Conservation (phyloP, 2,329 filamentous ascomycete genomes). For the Domatiomyces catenatus region DNA sequence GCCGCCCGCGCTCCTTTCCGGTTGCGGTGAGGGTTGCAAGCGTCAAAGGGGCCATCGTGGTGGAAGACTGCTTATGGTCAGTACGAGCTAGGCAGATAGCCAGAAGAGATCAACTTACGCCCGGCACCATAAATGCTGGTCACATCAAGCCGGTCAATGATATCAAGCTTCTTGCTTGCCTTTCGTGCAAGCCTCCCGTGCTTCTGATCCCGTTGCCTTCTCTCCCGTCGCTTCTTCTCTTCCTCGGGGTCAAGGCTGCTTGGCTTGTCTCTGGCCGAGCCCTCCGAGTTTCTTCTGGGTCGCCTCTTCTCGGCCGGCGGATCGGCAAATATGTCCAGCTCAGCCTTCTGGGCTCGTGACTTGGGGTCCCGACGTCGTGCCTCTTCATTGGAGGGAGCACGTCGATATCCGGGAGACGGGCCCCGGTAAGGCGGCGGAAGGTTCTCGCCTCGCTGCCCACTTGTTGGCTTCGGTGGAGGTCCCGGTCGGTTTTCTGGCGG, state of each 20-base stretch:
- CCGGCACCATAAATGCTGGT: constrained; percentile 91
- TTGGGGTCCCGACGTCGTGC: constrained; percentile 20
- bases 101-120: constrained; percentile 43
- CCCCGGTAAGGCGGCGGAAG: constrained; percentile 14
- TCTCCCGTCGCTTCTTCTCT: constrained; percentile 35
- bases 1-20: constrained; percentile 65
- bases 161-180: constrained; percentile 43
- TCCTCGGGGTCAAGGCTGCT: constrained; percentile 35
- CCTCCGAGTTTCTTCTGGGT: constrained; percentile 48
- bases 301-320: constrained; percentile 31
- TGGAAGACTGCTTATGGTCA: constrained; percentile 57
- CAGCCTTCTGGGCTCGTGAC: constrained; percentile 21
- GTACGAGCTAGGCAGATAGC: neutral
- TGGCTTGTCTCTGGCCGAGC: constrained; percentile 40
- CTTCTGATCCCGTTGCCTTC: constrained; percentile 30
- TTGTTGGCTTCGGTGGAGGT: constrained; percentile 4
- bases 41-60: constrained; percentile 94
- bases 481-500: constrained; percentile 19
- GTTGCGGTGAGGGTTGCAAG: constrained; percentile 88
- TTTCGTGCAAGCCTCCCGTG: constrained; percentile 25
- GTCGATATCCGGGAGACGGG: constrained; percentile 18
- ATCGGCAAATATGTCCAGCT: constrained; percentile 35
- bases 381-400: constrained; percentile 21
- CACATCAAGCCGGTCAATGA: constrained; percentile 93
- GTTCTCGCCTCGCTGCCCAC: constrained; percentile 21